Base-by-base conservation (phyloP, 2,329 filamentous ascomycete genomes). In the Penicillium sp. region DNA sequence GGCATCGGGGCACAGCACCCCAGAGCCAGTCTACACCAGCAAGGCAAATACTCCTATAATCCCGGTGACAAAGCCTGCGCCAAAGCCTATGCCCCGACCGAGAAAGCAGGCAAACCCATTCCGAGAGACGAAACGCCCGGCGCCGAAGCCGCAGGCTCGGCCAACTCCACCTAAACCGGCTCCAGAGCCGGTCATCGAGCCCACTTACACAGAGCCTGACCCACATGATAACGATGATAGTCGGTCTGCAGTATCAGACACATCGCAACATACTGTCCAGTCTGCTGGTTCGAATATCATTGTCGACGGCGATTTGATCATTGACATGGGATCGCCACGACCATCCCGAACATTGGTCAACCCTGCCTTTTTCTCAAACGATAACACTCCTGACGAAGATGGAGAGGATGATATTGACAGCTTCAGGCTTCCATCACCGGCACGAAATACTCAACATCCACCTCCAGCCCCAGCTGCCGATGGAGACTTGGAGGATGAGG, bases 241-340 rank as follows among this genome's bases (percentile, higher is more conserved):
- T 29, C 68, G 71, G 31, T 70, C 70, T 11, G 63, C 70, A 13
- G 58, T 68, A 16, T 71, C 72, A 22, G 74, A 76, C 50, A 67
- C 63, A 33, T 71, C 69, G 9, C 68, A 71, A 43, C 73, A 70
- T 50, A 61, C 69, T 11, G 64, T 65, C 22, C 65, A 71, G 39
- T 76, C 74, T 14, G 71, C 75, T 2, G 67, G 65, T 35, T 73
- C 68, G n/a, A 77, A 79, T 56, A 78, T 79, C 49, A 78, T 79
- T 49, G 72, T 78, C 46, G 76, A 79, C 16, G 77, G 76, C 19
- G 75, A 76, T 57, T 63, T 79, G n/a, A 79, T 79, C 45, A 80
- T 80, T 52, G 78, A 80, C 52, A 77, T 79, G 76, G 78, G 78
- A 24, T 79, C 77, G 33, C 78, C 78, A 24, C 76, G 74, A 9